Evolutionary conservation across 176 grass and related monocot species (phyloP).

Genomic region (Musa acuminata): DNA sequence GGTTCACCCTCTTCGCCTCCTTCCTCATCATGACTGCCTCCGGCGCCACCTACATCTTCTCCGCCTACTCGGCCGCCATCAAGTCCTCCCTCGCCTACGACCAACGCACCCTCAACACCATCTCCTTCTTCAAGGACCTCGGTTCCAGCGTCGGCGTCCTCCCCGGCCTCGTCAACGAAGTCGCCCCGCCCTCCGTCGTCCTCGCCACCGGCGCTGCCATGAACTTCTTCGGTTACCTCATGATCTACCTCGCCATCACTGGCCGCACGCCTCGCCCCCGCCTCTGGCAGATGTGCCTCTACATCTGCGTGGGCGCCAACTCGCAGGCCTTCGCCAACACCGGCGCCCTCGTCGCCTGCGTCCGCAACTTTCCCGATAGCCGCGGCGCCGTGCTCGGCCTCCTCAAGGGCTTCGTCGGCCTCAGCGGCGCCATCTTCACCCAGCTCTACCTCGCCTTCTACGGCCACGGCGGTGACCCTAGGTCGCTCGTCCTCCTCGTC

Average conservation of each 20-base stretch:
- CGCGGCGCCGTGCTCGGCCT: constrained; percentile 65
- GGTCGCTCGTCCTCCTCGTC: constrained; percentile 52
- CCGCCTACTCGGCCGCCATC: constrained; percentile 45
- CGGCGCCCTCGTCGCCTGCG: constrained; percentile 62
- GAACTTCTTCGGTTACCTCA: constrained; percentile 66
- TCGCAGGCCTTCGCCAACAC: constrained; percentile 85
- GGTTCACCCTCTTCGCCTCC: constrained; percentile 88
- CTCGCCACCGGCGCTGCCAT: constrained; percentile 54
- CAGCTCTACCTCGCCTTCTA: constrained; percentile 60
- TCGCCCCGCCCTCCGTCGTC: constrained; percentile 60
- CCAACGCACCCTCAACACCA: constrained; percentile 74
- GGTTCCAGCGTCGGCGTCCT: constrained; percentile 64
- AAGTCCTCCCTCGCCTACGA: constrained; percentile 63
- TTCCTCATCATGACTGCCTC: constrained; percentile 61
- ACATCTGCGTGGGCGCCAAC: constrained; percentile 61
- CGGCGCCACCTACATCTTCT: constrained; percentile 82
- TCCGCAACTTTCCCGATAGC: constrained; percentile 71
- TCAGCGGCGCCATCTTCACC: constrained; percentile 65
- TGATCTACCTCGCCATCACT: constrained; percentile 61
- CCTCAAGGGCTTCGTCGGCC: constrained; percentile 68
- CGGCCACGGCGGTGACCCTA: constrained; percentile 41
- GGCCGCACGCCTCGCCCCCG: constrained; percentile 19
- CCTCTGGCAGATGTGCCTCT: constrained; percentile 47
- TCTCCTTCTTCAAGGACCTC: constrained; percentile 81
- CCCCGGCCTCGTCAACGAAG: constrained; percentile 62